Conservation (phyloP, 1,284 basidiomycete species). For the Caloboletus firmus region DNA sequence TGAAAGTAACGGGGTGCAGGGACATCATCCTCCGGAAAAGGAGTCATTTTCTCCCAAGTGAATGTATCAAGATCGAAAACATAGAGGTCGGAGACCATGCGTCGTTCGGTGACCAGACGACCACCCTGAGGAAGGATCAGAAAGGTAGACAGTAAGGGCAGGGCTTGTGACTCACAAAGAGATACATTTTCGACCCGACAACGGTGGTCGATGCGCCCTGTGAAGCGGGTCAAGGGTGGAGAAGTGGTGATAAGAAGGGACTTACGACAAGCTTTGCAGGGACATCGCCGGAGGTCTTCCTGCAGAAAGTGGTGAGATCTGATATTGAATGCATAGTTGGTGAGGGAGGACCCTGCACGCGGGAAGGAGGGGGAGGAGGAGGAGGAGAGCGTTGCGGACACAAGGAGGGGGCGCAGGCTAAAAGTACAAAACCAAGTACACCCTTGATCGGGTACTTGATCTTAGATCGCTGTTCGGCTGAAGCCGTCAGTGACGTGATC, state of each 20-base stretch:
- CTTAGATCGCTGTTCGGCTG: constrained; percentile 33
- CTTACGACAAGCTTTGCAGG: constrained; percentile 86
- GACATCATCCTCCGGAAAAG: constrained; percentile 63
- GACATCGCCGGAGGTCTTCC: constrained; percentile 82
- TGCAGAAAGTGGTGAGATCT: constrained; percentile 83
- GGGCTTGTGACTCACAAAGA: constrained; percentile 62
- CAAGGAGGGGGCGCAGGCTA: constrained; percentile 18
- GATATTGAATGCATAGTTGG: constrained; percentile 72
- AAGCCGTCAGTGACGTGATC: constrained; percentile 29
- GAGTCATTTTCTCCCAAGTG: constrained; percentile 70
- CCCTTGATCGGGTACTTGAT: constrained; percentile 23
- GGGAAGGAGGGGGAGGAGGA: not conserved
- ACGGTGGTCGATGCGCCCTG: constrained; percentile 85
- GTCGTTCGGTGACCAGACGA: constrained; percentile 78
- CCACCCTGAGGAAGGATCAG: constrained; percentile 59
- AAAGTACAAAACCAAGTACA: constrained; percentile 23
- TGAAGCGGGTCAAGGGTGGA: constrained; percentile 1
- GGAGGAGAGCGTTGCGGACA: constrained; percentile 5
- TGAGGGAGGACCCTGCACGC: constrained; percentile 1
- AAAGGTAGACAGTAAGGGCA: not conserved
- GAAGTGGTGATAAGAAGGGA: constrained; percentile 17
- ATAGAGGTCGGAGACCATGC: constrained; percentile 88
- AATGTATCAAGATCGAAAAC: constrained; percentile 79
- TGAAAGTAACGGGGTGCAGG: constrained; percentile 88
- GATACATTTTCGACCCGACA: constrained; percentile 79